Evolutionary conservation across 1,139 yeast species (phyloP).

Genomic region (Lodderomyces pseudojiufengensis): DNA sequence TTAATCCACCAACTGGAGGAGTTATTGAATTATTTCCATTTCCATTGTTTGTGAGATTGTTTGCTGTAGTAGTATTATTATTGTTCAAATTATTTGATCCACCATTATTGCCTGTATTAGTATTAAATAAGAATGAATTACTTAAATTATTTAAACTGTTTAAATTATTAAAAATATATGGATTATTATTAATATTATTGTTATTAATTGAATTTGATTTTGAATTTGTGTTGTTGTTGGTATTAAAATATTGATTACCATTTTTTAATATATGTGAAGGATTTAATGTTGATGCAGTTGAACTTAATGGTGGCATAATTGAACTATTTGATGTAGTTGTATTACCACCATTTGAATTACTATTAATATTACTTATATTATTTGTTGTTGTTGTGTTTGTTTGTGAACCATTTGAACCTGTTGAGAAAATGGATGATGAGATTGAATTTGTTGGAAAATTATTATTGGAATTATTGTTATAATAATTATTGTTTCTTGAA

Average conservation of each 20-base stretch:
- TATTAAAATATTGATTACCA: neutral
- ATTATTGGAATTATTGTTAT: neutral
- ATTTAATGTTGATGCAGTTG: constrained; percentile 20
- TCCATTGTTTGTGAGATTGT: too few species aligned
- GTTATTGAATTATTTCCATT: too few species aligned
- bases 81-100: too few species aligned
- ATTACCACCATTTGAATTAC: neutral
- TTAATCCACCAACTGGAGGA: too few species aligned
- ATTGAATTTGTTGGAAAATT: too few species aligned
- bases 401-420: neutral
- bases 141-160: too few species aligned
- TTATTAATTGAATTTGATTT: too few species aligned
- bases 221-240: neutral
- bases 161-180: too few species aligned
- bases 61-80: too few species aligned
- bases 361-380: neutral
- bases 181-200: too few species aligned
- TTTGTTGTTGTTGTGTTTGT: constrained; percentile 5
- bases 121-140: too few species aligned
- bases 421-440: constrained; percentile 3
- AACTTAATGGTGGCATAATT: constrained; percentile 16
- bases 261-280: constrained; percentile 19
- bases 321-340: constrained; percentile 5
- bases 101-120: too few species aligned
- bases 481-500: constrained; percentile 2